phyloP scores from a whole-genome alignment of 108 stramenopile species.

The Cyclotella baltica region DNA sequence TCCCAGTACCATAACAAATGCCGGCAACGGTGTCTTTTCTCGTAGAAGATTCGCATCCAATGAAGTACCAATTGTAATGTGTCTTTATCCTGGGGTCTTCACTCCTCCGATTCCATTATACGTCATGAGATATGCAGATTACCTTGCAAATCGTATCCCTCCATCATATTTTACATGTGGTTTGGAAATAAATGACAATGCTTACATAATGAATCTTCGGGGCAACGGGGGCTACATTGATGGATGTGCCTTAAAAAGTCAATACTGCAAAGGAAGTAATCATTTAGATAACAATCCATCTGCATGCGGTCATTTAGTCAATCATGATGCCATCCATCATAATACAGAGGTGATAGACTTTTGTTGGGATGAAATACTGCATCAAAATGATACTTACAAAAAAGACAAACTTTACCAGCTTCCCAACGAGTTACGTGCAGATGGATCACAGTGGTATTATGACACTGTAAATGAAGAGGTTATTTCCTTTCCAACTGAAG shows the following conservation, averaged over 20 bases:
- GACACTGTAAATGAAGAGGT: constrained; percentile 21
- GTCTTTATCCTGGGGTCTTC: constrained; percentile 62
- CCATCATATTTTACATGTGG: constrained; percentile 13
- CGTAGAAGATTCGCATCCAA: background rate
- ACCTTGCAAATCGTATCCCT: constrained; percentile 29
- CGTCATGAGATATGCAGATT: background rate
- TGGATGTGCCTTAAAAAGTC: constrained; percentile 32
- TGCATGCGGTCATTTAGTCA: constrained; percentile 60
- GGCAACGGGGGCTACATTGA: constrained; percentile 52
- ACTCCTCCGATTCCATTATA: constrained; percentile 43
- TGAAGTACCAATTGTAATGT: constrained; percentile 21
- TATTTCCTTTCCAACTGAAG: constrained; percentile 20
- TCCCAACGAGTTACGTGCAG: constrained; percentile 49
- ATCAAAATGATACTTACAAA: background rate
- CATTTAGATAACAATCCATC: constrained; percentile 52
- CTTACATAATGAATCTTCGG: constrained; percentile 57
- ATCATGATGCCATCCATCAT: constrained; percentile 37
- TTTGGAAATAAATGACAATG: constrained; percentile 40
- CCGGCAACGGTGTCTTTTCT: constrained; percentile 31
- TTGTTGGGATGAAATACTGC: constrained; percentile 46
- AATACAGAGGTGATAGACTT: constrained; percentile 42
- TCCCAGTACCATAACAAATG: constrained; percentile 1
- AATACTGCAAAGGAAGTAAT: constrained; percentile 8
- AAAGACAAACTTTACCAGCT: constrained; percentile 14
- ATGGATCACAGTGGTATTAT: constrained; percentile 60